Conservation (phyloP, 257 asterid species). For the Fraxinus americana region DNA sequence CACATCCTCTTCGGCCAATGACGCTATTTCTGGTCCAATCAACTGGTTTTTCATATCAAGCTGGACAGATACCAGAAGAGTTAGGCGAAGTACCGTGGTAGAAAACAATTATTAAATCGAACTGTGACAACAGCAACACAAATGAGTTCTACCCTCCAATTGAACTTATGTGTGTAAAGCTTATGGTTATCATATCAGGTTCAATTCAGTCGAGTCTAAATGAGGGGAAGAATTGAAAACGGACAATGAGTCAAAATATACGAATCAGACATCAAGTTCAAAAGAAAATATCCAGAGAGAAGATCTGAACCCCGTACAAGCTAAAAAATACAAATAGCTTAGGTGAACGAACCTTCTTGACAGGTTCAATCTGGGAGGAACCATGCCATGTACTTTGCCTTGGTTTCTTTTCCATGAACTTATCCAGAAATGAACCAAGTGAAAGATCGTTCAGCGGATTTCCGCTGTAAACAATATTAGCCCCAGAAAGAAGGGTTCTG, state of each 20-base stretch:
- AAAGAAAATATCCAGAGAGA: neutral
- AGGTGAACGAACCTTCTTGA: slow-evolving; percentile 66
- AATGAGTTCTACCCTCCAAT: neutral
- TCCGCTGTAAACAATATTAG: slow-evolving; percentile 77
- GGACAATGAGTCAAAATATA: neutral
- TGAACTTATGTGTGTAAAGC: neutral
- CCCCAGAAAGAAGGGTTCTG: slow-evolving; percentile 84
- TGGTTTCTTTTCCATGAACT: slow-evolving; percentile 97
- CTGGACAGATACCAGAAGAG: slow-evolving; percentile 32
- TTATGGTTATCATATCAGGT: neutral
- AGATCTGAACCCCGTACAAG: neutral
- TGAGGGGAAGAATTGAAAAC: neutral
- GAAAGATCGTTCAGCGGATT: slow-evolving; percentile 86
- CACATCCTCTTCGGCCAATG: slow-evolving; percentile 75
- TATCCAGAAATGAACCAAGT: slow-evolving; percentile 80
- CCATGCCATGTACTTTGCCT: slow-evolving; percentile 88
- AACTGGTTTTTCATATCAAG: slow-evolving; percentile 74
- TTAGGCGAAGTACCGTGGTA: neutral
- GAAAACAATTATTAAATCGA: neutral
- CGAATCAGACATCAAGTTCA: no score
- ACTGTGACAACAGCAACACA: neutral
- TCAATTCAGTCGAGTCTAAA: neutral
- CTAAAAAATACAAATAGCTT: neutral
- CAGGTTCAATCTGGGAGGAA: slow-evolving; percentile 85
- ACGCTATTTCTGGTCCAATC: slow-evolving; percentile 77